Conservation (phyloP, 2,329 filamentous ascomycete genomes). For the Bipolaris oryzae region DNA sequence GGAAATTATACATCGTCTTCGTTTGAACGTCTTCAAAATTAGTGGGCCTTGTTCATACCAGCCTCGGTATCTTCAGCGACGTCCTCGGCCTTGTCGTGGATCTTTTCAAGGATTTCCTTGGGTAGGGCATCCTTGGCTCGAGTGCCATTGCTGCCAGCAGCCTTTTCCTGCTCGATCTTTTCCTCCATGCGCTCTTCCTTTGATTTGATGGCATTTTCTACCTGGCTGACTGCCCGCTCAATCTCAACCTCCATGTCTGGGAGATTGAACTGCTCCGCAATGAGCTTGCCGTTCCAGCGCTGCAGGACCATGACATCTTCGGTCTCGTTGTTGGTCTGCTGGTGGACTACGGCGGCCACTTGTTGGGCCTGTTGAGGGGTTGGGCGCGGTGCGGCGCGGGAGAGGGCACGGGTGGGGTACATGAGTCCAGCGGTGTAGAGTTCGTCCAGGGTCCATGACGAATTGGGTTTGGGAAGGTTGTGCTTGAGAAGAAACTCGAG, state of each 20-base stretch:
- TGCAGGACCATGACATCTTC: conserved; percentile 58
- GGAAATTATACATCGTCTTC: conserved; percentile 9
- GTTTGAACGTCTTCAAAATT: conserved; percentile 6
- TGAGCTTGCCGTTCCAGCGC: conserved; percentile 58
- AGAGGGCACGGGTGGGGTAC: conserved; percentile 50
- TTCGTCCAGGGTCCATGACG: conserved; percentile 73
- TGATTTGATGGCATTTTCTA: conserved; percentile 52
- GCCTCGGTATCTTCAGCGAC: conserved; percentile 25
- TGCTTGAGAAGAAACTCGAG: conserved; percentile 80
- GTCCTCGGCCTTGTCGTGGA: conserved; percentile 34
- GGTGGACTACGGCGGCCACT: conserved; percentile 48
- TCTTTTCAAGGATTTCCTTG: conserved; percentile 33
- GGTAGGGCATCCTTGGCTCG: conserved; percentile 41
- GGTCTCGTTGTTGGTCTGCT: conserved; percentile 48
- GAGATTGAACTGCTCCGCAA: conserved; percentile 56
- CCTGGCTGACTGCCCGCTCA: conserved; percentile 59
- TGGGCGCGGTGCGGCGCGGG: conserved; percentile 48
- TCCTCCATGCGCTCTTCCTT: conserved; percentile 46
- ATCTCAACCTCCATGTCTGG: conserved; percentile 62
- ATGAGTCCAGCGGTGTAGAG: conserved; percentile 68
- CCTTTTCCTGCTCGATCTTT: conserved; percentile 46
- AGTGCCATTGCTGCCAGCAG: conserved; percentile 28
- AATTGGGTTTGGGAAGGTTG: conserved; percentile 68
- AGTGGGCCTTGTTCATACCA: conserved; percentile 11
- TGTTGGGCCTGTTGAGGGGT: conserved; percentile 47